Conservation (phyloP, 169 alveolate species). For the Plasmodium cynomolgi region DNA sequence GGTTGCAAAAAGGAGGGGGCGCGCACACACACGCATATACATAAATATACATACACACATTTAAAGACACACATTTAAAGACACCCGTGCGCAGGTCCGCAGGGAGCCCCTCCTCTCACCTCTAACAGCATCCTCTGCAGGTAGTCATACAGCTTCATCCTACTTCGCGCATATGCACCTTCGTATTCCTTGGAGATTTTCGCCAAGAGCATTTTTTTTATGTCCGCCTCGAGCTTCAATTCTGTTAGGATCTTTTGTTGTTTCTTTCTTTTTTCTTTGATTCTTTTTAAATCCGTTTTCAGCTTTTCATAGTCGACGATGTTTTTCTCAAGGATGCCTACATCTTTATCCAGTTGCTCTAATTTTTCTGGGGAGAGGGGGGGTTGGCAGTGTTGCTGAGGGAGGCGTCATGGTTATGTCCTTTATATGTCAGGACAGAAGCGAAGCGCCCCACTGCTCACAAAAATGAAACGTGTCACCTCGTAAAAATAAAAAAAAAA, state of each 20-base stretch:
- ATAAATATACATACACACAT: background rate
- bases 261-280: conserved; percentile 64
- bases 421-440: background rate
- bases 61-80: background rate
- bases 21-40: background rate
- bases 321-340: conserved; percentile 7
- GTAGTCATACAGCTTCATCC: conserved; percentile 11
- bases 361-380: conserved; percentile 9
- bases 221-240: conserved; percentile 42
- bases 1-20: background rate
- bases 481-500: background rate
- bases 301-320: conserved; percentile 48
- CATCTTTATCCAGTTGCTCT: conserved; percentile 20
- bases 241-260: conserved; percentile 50
- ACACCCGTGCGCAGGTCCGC: background rate
- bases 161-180: conserved; percentile 1
- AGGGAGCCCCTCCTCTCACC: background rate
- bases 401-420: background rate
- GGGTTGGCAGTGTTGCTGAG: background rate
- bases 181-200: conserved; percentile 32
- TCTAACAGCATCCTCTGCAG: conserved; percentile 54
- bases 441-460: background rate
- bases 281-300: conserved; percentile 21
- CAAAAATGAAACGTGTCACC: background rate
- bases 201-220: conserved; percentile 40